These are phyloP conservation scores for Calamus simplicifolius DNA, from an alignment of 176 grass and related monocot genomes.

Conservation along the genomic window DNA sequence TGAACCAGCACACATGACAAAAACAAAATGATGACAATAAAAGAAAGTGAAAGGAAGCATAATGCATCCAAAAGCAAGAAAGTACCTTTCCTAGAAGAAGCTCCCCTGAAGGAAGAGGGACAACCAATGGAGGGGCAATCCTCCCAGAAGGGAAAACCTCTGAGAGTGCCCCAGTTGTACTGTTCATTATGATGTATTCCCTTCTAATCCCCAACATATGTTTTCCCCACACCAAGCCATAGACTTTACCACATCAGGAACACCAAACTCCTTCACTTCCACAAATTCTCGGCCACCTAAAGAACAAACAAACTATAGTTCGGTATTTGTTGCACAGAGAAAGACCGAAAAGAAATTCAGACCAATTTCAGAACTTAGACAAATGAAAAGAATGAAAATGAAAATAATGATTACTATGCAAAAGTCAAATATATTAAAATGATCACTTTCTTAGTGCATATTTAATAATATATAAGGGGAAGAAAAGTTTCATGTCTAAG, in stretches of 20 bases:
- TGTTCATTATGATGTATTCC: constrained; percentile 93
- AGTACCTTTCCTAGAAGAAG: constrained; percentile 90
- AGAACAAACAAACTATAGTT: constrained; percentile 9
- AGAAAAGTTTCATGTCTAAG: too few relatives aligned
- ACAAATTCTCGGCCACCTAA: constrained; percentile 89
- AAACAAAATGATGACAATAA: background rate
- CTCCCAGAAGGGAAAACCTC: constrained; percentile 93
- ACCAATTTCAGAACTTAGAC: background rate
- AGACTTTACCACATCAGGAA: constrained; percentile 69
- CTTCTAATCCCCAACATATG: constrained; percentile 86
- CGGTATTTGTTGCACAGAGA: constrained; percentile 16
- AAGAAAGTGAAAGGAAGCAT: background rate
- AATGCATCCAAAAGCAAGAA: background rate
- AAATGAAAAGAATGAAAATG: too few relatives aligned
- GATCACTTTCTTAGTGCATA: too few relatives aligned
- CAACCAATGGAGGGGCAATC: constrained; percentile 83
- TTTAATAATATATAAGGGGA: too few relatives aligned
- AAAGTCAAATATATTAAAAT: too few relatives aligned
- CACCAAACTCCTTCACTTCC: constrained; percentile 91
- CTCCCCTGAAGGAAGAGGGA: constrained; percentile 66
- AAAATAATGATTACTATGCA: too few relatives aligned
- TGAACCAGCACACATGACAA: background rate
- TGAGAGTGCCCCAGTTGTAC: constrained; percentile 62
- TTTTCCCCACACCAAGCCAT: constrained; percentile 98
- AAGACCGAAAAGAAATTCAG: constrained; percentile 12